Conservation (phyloP, 768 basidiomycete species). For the Cystobasidium ongulense region DNA sequence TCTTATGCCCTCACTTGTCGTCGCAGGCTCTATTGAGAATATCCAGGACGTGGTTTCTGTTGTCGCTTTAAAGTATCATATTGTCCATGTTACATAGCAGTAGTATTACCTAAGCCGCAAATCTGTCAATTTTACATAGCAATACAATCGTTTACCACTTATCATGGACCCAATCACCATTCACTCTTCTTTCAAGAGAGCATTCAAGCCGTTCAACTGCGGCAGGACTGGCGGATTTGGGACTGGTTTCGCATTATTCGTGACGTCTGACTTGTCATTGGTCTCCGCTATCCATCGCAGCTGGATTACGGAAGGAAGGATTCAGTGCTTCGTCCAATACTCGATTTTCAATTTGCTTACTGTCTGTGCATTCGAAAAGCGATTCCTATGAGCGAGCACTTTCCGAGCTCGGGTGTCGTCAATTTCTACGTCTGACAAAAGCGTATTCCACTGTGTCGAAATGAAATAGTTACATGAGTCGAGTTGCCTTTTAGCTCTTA, state of each 20-base stretch:
- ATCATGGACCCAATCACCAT: not conserved
- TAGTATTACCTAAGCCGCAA: too few species aligned
- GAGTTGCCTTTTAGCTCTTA: too few species aligned
- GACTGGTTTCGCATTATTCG: not conserved
- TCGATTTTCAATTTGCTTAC: not conserved
- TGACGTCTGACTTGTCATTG: not conserved
- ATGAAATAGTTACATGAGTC: not conserved
- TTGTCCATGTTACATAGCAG: too few species aligned
- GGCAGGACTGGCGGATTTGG: not conserved
- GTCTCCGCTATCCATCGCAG: constrained; percentile 4
- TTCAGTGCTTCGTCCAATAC: not conserved
- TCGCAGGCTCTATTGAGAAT: too few species aligned
- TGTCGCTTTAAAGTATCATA: too few species aligned
- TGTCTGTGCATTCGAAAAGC: constrained; percentile 15
- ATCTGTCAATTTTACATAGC: too few species aligned
- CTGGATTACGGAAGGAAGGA: not conserved
- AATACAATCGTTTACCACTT: too few species aligned
- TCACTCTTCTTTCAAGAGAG: not conserved
- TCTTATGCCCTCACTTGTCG: too few species aligned
- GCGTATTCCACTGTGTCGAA: constrained; percentile 1
- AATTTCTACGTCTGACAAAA: not conserved
- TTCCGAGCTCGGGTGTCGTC: constrained; percentile 21
- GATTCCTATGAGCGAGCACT: constrained; percentile 3
- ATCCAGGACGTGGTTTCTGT: too few species aligned
- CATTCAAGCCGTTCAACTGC: not conserved